Percentiles rank a stretch among this genome's conserved stretches.
Evolutionary conservation across 345 rosid species (phyloP).

Genomic region (Iberis pinnata): DNA sequence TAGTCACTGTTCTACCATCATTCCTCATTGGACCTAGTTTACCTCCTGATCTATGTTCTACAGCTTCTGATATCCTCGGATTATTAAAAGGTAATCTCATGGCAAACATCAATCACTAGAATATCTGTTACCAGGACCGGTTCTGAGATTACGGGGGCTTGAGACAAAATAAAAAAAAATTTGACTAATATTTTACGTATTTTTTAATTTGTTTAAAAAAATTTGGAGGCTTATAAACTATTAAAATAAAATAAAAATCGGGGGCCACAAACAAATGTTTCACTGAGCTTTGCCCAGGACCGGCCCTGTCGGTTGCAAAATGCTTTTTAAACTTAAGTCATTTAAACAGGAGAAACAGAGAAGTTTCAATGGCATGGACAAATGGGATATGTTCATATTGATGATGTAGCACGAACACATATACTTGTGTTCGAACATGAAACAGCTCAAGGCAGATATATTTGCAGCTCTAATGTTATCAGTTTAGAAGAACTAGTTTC

Average conservation of each 20-base stretch:
- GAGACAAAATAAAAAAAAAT: too few species aligned
- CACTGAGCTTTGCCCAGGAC: too few species aligned
- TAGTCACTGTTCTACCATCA: constrained; percentile 62
- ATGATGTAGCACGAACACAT: constrained; percentile 72
- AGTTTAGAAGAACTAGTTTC: constrained; percentile 50
- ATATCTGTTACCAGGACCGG: too few species aligned
- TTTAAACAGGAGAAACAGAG: constrained; percentile 52
- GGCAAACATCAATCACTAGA: too few species aligned
- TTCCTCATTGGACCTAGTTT: constrained; percentile 79
- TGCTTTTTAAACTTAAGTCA: background rate
- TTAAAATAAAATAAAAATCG: too few species aligned
- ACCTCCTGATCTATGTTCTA: constrained; percentile 61
- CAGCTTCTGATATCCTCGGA: constrained; percentile 77
- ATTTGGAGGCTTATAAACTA: too few species aligned
- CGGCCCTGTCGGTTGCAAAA: background rate
- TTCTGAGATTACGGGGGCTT: too few species aligned
- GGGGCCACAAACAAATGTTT: too few species aligned
- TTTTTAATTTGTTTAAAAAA: too few species aligned
- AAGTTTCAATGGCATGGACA: constrained; percentile 74
- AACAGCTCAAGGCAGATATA: background rate
- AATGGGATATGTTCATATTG: constrained; percentile 91
- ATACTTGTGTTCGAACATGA: constrained; percentile 41
- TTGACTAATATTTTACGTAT: too few species aligned
- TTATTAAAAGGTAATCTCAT: constrained; percentile 53
- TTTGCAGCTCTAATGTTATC: constrained; percentile 49